A percentile compares a stretch with the other conserved stretches of the same genome.
Conservation (phyloP, 495 filamentous ascomycete genomes). For the Cenococcum geophilum region DNA sequence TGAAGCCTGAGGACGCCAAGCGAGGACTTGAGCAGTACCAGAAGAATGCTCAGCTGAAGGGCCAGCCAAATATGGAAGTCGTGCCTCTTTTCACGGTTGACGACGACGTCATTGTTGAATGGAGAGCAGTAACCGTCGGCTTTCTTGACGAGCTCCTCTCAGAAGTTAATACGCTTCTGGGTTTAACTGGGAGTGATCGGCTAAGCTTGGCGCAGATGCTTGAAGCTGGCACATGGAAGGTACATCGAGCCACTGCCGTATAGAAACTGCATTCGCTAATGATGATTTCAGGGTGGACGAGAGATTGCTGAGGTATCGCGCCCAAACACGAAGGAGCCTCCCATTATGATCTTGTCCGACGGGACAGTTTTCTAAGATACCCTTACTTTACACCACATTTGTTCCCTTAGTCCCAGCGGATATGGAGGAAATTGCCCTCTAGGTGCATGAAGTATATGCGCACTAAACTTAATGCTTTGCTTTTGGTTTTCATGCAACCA, state of each 20-base stretch:
- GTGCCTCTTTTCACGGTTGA: constrained; percentile 73
- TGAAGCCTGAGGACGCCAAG: constrained; percentile 61
- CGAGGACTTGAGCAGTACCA: constrained; percentile 65
- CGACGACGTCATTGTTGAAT: constrained; percentile 83
- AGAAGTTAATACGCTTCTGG: constrained; percentile 64
- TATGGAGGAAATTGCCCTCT: not conserved
- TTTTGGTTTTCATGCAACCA: not conserved
- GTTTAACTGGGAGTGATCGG: constrained; percentile 48
- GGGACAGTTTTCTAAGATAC: constrained; percentile 82
- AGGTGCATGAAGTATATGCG: not conserved
- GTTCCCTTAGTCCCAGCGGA: constrained; percentile 4
- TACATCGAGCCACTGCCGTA: constrained; percentile 34
- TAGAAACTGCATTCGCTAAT: constrained; percentile 3
- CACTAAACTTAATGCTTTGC: constrained; percentile 4
- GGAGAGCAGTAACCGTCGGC: constrained; percentile 75
- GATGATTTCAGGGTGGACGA: constrained; percentile 67
- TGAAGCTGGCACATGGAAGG: constrained; percentile 95
- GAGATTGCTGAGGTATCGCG: constrained; percentile 93
- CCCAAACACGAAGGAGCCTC: constrained; percentile 93
- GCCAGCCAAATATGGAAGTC: constrained; percentile 64
- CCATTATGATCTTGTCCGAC: constrained; percentile 93
- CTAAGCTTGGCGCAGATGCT: constrained; percentile 72
- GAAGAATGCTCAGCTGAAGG: constrained; percentile 65
- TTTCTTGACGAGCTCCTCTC: constrained; percentile 70
- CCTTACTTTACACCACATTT: constrained; percentile 16